These are phyloP conservation scores for Neurospora discreta DNA, from an alignment of 495 filamentous ascomycete species.

Conservation along the genomic window DNA sequence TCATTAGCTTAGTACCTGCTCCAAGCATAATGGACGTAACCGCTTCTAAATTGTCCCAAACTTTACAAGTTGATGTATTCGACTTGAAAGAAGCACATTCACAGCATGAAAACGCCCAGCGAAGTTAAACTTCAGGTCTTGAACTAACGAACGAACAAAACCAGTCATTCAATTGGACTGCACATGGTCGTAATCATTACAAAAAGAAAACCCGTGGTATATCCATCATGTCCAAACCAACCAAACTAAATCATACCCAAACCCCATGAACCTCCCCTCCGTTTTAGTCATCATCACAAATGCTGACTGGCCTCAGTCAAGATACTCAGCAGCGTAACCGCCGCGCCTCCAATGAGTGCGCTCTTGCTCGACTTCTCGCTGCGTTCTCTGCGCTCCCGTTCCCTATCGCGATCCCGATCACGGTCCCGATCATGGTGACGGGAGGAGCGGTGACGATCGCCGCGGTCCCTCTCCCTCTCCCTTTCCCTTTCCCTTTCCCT, in stretches of 20 bases:
- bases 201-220: not conserved
- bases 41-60: too few species aligned
- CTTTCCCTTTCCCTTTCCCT: conserved; percentile 9
- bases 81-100: too few species aligned
- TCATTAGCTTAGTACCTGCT: too few species aligned
- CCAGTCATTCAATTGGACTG: not conserved
- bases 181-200: not conserved
- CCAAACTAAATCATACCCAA: not conserved
- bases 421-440: conserved; percentile 11
- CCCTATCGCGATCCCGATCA: conserved; percentile 15
- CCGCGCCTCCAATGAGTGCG: conserved; percentile 38
- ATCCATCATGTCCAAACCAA: not conserved
- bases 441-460: conserved; percentile 7
- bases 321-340: conserved; percentile 39
- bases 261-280: not conserved
- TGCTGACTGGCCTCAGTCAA: conserved; percentile 36
- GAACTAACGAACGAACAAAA: too few species aligned
- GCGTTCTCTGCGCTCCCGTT: conserved; percentile 13
- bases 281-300: conserved; percentile 4
- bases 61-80: too few species aligned
- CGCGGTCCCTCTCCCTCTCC: conserved; percentile 7
- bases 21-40: too few species aligned
- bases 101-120: too few species aligned
- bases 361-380: conserved; percentile 19
- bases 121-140: too few species aligned